phyloP scores from a whole-genome alignment of 2,329 filamentous ascomycete species.

The Trichoderma sp. region DNA sequence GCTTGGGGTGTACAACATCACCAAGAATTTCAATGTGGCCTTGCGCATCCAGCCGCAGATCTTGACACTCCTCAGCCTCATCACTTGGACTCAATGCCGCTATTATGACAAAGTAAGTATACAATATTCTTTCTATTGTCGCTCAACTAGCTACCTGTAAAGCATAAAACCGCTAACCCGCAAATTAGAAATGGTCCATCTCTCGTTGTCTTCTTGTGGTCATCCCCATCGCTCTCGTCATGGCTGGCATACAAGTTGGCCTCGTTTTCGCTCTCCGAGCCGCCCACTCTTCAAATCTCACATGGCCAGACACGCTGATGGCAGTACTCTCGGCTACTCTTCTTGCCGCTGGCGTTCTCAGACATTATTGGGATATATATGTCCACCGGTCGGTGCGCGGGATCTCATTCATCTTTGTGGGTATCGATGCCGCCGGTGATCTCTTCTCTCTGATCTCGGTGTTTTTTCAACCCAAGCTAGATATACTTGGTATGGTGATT shows the following conservation, averaged over 20 bases:
- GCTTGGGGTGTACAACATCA: conserved; percentile 58
- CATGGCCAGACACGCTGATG: conserved; percentile 70
- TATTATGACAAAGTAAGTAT: conserved; percentile 47
- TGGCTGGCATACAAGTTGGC: conserved; percentile 62
- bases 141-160: not conserved
- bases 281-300: conserved; percentile 47
- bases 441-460: conserved; percentile 68
- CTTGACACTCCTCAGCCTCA: conserved; percentile 47
- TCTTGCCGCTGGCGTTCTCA: conserved; percentile 66
- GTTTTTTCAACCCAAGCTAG: conserved; percentile 61
- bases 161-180: conserved; percentile 1
- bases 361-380: conserved; percentile 73
- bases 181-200: conserved; percentile 55
- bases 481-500: conserved; percentile 67
- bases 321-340: conserved; percentile 66
- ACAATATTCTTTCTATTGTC: not conserved
- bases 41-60: conserved; percentile 50
- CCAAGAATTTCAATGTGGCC: conserved; percentile 48
- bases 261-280: conserved; percentile 61
- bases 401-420: conserved; percentile 73
- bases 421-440: conserved; percentile 70
- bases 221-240: conserved; percentile 54
- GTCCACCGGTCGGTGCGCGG: conserved; percentile 67
- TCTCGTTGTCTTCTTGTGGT: conserved; percentile 53
- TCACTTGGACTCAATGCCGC: conserved; percentile 50